Base-by-base conservation (phyloP, 768 basidiomycete species). In the Trametes coccinea region DNA sequence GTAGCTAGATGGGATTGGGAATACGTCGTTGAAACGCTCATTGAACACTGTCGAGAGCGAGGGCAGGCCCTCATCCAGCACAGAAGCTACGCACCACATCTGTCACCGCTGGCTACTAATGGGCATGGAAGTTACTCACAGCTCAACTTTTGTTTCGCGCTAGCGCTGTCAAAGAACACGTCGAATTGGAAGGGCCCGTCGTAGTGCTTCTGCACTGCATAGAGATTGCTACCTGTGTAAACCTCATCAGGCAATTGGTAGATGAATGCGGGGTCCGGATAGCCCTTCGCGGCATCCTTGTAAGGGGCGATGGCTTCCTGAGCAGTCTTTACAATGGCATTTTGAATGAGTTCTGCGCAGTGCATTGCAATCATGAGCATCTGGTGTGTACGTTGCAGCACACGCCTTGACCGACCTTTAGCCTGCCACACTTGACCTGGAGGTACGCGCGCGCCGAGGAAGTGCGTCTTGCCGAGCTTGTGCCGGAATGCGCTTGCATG, bases 161-260 rank as follows among this genome's bases (percentile, higher is more conserved):
- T 92, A 31, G 74, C 84, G 59, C 89, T 89, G 67, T 97, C 93
- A 69, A 87, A 97, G 73, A 88, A 86, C 14, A 98, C 81, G 67
- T 98, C 96, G 70, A 95, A 94, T 60, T 90, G 84, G 76, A 96
- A 98, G 31, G 83, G 78, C 1, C 92, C 93, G 10, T 92, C 88
- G 62, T 90, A 93, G 4, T 79, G 79, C 71, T 94, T 95, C 73
- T 98, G 95, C 49, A 95, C 81, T 10, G 90, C 94, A 69, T 82
- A 94, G 30, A 97, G 79, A 69, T 94, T 96, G 72, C 89, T 89
- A 44, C 81, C 83, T 11, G 82, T 80, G 56, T 86, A 81, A 7
- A 85, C 77, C 50, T 92, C 88, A 67, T 97, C 88, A 2, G 91
- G 82, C 2, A 97, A 76, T 43, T 87, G 86, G 9, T 95, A 79